phyloP scores from a whole-genome alignment of 768 basidiomycete species.

The Collybia sordida region DNA sequence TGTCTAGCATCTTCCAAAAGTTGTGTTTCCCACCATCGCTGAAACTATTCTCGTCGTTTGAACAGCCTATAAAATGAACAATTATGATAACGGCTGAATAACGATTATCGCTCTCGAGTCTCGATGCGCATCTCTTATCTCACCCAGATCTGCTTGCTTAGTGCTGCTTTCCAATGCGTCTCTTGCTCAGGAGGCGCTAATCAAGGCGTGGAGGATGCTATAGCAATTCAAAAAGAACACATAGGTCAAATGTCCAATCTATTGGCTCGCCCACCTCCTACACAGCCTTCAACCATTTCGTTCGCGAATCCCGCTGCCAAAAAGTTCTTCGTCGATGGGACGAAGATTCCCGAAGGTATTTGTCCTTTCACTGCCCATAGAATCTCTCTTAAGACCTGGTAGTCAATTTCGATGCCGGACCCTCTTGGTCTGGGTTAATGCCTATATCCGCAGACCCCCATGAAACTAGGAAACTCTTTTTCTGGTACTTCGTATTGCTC shows the following conservation, averaged over 20 bases:
- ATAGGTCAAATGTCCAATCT: conserved; percentile 38
- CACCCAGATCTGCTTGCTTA: conserved; percentile 13
- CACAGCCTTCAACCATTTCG: conserved; percentile 42
- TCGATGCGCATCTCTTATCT: not conserved
- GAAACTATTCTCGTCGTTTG: conserved; percentile 9
- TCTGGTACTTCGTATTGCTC: conserved; percentile 27
- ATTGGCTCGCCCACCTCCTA: conserved; percentile 20
- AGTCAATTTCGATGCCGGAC: conserved; percentile 67
- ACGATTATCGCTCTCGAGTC: not conserved
- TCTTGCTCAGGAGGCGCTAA: conserved; percentile 27
- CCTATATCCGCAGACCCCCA: conserved; percentile 57
- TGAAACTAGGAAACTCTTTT: conserved; percentile 62
- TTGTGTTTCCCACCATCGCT: conserved; percentile 1
- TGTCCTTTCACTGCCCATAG: conserved; percentile 16
- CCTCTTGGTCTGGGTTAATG: conserved; percentile 67
- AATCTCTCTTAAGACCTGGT: conserved; percentile 5
- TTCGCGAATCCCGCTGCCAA: conserved; percentile 64
- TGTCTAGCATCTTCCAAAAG: too few species aligned
- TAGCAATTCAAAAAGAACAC: conserved; percentile 47
- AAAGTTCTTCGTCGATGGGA: conserved; percentile 46
- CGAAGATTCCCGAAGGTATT: conserved; percentile 42
- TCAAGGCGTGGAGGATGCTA: conserved; percentile 40
- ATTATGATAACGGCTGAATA: not conserved
- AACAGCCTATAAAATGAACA: not conserved
- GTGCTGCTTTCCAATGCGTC: conserved; percentile 15